Conservation (phyloP, 768 basidiomycete genomes). For the Galerina sulciceps region DNA sequence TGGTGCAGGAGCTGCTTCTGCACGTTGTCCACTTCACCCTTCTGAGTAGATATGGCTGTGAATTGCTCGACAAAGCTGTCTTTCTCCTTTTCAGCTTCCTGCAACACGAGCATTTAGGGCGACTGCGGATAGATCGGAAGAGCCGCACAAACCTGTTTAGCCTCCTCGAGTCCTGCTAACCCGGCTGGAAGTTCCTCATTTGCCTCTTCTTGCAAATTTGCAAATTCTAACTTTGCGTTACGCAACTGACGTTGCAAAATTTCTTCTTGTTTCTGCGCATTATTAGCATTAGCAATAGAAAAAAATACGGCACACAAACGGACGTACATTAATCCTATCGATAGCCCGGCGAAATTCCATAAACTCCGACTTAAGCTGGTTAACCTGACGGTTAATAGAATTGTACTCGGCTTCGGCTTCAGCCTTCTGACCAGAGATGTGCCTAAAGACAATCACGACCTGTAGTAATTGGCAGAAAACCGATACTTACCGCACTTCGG, state of each 20-base stretch:
- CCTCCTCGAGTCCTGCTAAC: constrained; percentile 58
- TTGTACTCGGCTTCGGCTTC: constrained; percentile 42
- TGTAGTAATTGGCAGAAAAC: background rate
- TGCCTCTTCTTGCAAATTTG: constrained; percentile 56
- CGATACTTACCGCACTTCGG: constrained; percentile 51
- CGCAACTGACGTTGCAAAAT: constrained; percentile 27
- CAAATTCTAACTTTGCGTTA: constrained; percentile 38
- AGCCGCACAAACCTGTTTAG: constrained; percentile 48
- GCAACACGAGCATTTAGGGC: background rate
- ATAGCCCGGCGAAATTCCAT: constrained; percentile 28
- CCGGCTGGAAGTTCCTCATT: constrained; percentile 73
- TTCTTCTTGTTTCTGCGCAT: constrained; percentile 31
- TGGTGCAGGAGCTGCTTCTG: constrained; percentile 48
- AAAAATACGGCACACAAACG: background rate
- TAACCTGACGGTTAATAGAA: constrained; percentile 27
- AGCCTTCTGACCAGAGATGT: constrained; percentile 44
- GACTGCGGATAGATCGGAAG: background rate
- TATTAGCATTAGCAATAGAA: background rate
- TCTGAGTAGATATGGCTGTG: constrained; percentile 45
- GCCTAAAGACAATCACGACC: constrained; percentile 35
- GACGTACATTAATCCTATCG: constrained; percentile 38
- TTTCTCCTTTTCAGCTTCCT: constrained; percentile 65
- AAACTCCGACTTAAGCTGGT: constrained; percentile 29
- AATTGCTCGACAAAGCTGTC: constrained; percentile 51
- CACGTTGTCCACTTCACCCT: constrained; percentile 47